These are phyloP conservation scores for Endotrypanum monterogeii DNA, from an alignment of 208 protist species.

Conservation along the genomic window DNA sequence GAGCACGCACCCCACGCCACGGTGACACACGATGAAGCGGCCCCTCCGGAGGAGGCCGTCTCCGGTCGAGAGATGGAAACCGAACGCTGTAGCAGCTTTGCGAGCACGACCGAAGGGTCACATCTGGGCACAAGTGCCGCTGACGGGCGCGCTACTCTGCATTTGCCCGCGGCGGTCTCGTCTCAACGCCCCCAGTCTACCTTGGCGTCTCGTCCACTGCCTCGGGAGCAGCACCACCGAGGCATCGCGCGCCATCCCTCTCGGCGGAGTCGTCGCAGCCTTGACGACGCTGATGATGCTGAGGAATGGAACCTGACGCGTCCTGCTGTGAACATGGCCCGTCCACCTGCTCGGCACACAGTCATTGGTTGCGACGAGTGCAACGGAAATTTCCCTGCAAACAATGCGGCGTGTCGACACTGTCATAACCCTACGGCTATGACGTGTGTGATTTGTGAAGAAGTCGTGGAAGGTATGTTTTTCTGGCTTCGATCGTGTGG, in stretches of 20 bases:
- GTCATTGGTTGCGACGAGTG: conserved; percentile 12
- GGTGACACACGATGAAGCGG: background rate
- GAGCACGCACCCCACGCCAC: background rate
- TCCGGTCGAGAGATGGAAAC: background rate
- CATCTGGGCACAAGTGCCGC: background rate
- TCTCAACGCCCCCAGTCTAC: background rate
- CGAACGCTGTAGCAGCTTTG: background rate
- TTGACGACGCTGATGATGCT: conserved; percentile 5
- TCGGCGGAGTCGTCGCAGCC: conserved; percentile 11
- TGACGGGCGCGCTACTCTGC: background rate
- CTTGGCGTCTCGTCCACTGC: background rate
- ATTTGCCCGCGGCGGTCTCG: background rate
- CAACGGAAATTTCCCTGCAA: conserved; percentile 12
- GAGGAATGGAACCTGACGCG: conserved; percentile 13
- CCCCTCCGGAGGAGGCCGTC: background rate
- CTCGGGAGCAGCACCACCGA: background rate
- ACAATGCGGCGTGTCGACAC: conserved; percentile 63
- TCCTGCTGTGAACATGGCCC: background rate
- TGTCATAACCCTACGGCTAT: conserved; percentile 52
- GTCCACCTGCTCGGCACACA: conserved; percentile 9
- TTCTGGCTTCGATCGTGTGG: conserved; percentile 82
- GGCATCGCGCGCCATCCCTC: background rate
- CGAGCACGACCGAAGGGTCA: background rate
- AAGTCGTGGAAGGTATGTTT: conserved; percentile 84
- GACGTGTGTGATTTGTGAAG: conserved; percentile 83